These are phyloP conservation scores for Raphanus raphanistrum DNA, from an alignment of 345 rosid genomes.

Conservation along the genomic window DNA sequence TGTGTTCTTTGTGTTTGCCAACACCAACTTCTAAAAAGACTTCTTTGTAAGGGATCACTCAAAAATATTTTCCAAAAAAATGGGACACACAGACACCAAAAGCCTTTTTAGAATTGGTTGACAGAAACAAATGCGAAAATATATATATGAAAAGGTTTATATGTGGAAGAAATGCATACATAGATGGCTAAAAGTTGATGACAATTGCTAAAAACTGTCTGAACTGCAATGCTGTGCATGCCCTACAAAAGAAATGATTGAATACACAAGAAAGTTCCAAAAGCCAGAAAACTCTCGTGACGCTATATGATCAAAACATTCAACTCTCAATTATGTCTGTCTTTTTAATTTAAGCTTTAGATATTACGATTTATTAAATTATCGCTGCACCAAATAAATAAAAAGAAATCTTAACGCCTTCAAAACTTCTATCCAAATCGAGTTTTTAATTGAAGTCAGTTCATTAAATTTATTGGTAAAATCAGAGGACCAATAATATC, in stretches of 20 bases:
- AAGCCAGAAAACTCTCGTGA: neutral
- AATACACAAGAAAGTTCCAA: neutral
- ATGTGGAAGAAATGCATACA: neutral
- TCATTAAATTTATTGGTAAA: too few species aligned
- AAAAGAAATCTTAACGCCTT: too few species aligned
- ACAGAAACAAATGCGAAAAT: neutral
- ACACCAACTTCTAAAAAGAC: neutral
- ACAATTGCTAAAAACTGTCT: neutral
- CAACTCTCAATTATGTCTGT: too few species aligned
- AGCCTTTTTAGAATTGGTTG: neutral
- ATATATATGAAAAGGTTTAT: neutral
- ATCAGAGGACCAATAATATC: too few species aligned
- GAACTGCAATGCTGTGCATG: neutral
- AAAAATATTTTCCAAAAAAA: neutral
- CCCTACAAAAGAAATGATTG: too few species aligned
- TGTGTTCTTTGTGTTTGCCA: neutral
- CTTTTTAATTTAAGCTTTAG: too few species aligned
- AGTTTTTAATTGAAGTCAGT: too few species aligned
- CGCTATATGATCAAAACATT: too few species aligned
- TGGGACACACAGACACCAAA: neutral
- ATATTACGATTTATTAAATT: too few species aligned
- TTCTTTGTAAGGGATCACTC: neutral
- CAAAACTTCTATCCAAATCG: too few species aligned
- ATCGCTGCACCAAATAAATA: too few species aligned
- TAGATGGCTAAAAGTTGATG: neutral